Evolutionary conservation across 768 basidiomycete genomes (phyloP).

Genomic region (Suillus subalutaceus): DNA sequence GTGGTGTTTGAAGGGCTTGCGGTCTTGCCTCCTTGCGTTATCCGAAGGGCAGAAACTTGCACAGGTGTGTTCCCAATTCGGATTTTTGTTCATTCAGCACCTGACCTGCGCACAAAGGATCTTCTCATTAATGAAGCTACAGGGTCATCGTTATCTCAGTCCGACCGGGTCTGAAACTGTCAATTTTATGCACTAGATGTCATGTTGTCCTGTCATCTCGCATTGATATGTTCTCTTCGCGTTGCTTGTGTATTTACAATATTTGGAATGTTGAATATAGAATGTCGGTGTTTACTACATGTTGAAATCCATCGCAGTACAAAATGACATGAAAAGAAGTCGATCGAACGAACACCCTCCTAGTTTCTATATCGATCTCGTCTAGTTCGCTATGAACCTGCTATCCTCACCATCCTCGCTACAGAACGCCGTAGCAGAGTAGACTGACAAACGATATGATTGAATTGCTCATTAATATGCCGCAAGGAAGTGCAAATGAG

Average conservation of each 20-base stretch:
- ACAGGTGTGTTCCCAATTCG: background rate
- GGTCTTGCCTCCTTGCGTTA: background rate
- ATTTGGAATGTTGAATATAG: background rate
- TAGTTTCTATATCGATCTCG: too few relatives aligned
- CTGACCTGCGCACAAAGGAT: background rate
- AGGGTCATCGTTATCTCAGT: background rate
- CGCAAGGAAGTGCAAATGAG: too few relatives aligned
- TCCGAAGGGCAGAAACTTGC: background rate
- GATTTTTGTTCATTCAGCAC: background rate
- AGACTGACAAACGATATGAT: too few relatives aligned
- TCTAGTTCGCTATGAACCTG: too few relatives aligned
- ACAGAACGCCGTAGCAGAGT: too few relatives aligned
- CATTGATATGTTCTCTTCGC: background rate
- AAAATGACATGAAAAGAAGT: too few relatives aligned
- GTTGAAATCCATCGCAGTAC: too few relatives aligned
- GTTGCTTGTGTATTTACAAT: background rate
- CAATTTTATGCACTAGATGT: background rate
- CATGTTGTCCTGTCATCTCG: background rate
- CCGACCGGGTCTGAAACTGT: background rate
- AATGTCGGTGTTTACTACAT: too few relatives aligned
- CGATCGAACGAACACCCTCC: too few relatives aligned
- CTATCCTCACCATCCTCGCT: too few relatives aligned
- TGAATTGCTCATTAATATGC: too few relatives aligned
- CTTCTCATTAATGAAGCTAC: background rate
- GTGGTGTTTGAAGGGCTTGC: background rate